Percentiles rank a stretch among this genome's conserved stretches.
These are phyloP conservation scores for Xenoacremonium recifei DNA, from an alignment of 2,329 filamentous ascomycete species.

Conservation along the genomic window DNA sequence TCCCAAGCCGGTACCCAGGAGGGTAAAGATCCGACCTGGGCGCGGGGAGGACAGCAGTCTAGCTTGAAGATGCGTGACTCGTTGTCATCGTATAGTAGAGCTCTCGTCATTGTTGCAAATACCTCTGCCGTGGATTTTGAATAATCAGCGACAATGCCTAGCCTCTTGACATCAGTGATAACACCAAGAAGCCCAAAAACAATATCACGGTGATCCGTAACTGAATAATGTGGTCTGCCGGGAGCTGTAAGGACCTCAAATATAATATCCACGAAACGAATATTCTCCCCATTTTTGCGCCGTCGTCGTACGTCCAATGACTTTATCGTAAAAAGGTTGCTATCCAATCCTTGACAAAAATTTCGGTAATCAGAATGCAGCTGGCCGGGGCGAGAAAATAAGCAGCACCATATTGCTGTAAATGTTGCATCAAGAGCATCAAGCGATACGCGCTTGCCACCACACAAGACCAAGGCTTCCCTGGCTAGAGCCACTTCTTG, in stretches of 20 bases:
- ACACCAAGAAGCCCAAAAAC: slow-evolving; percentile 16
- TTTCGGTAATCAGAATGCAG: too few relatives aligned
- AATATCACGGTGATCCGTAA: slow-evolving; percentile 20
- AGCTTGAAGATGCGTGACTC: slow-evolving; percentile 3
- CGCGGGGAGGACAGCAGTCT: slow-evolving; percentile 9
- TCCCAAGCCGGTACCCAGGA: slow-evolving; percentile 16
- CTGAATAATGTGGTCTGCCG: slow-evolving; percentile 11
- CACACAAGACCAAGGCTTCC: slow-evolving; percentile 5
- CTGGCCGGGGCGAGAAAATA: too few relatives aligned
- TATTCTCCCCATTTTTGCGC: too few relatives aligned
- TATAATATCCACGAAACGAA: too few relatives aligned
- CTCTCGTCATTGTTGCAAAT: slow-evolving; percentile 10
- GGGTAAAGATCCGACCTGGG: slow-evolving; percentile 1
- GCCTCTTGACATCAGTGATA: slow-evolving; percentile 4
- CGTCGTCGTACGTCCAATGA: too few relatives aligned
- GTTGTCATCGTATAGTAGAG: slow-evolving; percentile 2
- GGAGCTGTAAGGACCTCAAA: too few relatives aligned
- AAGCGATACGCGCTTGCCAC: slow-evolving; percentile 2
- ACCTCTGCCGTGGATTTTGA: not conserved
- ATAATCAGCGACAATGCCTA: slow-evolving; percentile 7
- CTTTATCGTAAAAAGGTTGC: too few relatives aligned
- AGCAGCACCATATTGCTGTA: too few relatives aligned
- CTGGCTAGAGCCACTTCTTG: slow-evolving; percentile 6
- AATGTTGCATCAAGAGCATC: slow-evolving; percentile 11
- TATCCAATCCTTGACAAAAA: too few relatives aligned